phyloP scores from a whole-genome alignment of 768 basidiomycete species.

The Mycena amicta region DNA sequence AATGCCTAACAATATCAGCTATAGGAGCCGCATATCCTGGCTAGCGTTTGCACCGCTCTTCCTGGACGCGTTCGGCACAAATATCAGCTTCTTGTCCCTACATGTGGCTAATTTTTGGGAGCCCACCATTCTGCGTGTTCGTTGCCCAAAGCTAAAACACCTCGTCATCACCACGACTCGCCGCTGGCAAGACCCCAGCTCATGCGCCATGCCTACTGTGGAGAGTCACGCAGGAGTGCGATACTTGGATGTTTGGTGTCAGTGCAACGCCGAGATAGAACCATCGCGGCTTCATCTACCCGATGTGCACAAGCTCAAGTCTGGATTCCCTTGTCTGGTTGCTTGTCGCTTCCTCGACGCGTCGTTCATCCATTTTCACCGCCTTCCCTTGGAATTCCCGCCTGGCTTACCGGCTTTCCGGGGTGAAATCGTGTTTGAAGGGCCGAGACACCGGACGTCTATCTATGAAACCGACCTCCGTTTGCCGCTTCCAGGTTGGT shows the following conservation, averaged over 20 bases:
- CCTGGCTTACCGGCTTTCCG: too few species aligned
- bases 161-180: neutral
- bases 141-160: neutral
- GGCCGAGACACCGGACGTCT: neutral
- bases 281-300: neutral
- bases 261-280: too few species aligned
- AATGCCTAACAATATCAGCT: too few species aligned
- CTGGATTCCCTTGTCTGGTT: slow-evolving; percentile 3
- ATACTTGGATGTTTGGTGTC: neutral
- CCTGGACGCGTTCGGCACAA: neutral
- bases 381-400: neutral
- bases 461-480: neutral
- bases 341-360: slow-evolving; percentile 3
- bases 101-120: neutral
- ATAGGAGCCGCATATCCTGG: neutral
- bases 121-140: neutral
- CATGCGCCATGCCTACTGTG: neutral
- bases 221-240: neutral
- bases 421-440: too few species aligned
- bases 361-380: neutral
- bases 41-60: neutral
- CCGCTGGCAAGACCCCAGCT: too few species aligned
- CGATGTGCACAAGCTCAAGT: neutral
- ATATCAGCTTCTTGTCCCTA: neutral
- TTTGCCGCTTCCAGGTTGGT: neutral